Percentiles rank a stretch among this genome's conserved stretches.
Conservation (phyloP, 352 stramenopile genomes). For the Globisporangium nagaii region DNA sequence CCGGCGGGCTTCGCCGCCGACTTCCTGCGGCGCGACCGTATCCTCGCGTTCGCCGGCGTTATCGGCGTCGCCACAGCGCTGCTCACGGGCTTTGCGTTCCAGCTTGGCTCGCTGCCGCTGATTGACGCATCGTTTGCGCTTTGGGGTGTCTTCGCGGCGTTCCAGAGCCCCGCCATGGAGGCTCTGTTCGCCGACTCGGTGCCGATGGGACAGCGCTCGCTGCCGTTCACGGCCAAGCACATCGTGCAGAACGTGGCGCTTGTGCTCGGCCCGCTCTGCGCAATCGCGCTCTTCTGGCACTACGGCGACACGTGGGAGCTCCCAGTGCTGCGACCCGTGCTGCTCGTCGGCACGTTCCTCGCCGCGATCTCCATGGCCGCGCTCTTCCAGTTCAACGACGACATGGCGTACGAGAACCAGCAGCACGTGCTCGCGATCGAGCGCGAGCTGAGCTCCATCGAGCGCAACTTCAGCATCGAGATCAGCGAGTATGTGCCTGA, state of each 20-base stretch:
- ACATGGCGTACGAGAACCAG: conserved; percentile 65
- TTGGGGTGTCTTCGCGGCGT: conserved; percentile 76
- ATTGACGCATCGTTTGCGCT: conserved; percentile 65
- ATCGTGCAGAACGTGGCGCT: conserved; percentile 47
- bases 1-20: conserved; percentile 56
- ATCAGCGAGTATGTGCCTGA: conserved; percentile 27
- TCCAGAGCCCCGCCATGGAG: conserved; percentile 70
- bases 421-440: conserved; percentile 47
- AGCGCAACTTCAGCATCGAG: conserved; percentile 54
- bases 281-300: conserved; percentile 60
- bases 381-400: conserved; percentile 80
- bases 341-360: conserved; percentile 61
- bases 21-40: conserved; percentile 40
- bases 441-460: conserved; percentile 57
- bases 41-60: conserved; percentile 30
- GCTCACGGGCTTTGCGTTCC: conserved; percentile 37
- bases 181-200: conserved; percentile 86
- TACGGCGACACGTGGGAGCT: conserved; percentile 80
- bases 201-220: conserved; percentile 49
- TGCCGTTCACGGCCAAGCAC: conserved; percentile 76
- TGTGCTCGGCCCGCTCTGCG: conserved; percentile 46
- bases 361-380: conserved; percentile 48
- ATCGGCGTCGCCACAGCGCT: conserved; percentile 34
- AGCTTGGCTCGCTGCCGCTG: conserved; percentile 31
- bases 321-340: conserved; percentile 45